Conservation (phyloP, 2,329 filamentous ascomycete species). For the Pestalotiopsis sp. region DNA sequence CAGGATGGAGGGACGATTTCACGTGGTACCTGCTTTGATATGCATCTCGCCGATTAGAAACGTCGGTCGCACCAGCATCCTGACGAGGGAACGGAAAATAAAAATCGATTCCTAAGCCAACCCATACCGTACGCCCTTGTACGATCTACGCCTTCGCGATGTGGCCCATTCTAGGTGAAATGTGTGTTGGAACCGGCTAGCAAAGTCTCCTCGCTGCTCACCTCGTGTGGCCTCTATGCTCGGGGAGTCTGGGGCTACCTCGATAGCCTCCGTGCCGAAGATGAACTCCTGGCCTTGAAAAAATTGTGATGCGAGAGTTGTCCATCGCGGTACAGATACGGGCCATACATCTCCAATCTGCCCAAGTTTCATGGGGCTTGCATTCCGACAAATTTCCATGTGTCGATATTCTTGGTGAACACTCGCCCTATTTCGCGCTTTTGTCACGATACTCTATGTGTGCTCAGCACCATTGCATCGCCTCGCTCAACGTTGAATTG, state of each 20-base stretch:
- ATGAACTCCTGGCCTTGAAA: constrained; percentile 59
- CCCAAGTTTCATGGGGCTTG: neutral
- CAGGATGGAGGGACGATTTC: constrained; percentile 21
- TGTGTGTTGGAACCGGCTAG: constrained; percentile 47
- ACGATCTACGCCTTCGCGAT: neutral
- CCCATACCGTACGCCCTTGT: neutral
- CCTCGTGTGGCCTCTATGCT: constrained; percentile 42
- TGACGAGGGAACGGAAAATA: constrained; percentile 17
- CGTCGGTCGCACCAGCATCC: constrained; percentile 14
- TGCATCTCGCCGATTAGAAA: constrained; percentile 31
- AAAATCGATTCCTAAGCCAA: constrained; percentile 13
- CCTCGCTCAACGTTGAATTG: too few relatives aligned
- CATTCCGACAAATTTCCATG: neutral
- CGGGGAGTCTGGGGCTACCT: constrained; percentile 59
- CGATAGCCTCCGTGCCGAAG: constrained; percentile 63
- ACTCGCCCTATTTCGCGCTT: neutral
- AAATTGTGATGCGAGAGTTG: constrained; percentile 60
- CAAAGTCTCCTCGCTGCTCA: constrained; percentile 56
- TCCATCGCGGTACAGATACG: constrained; percentile 68
- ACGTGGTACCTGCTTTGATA: constrained; percentile 31
- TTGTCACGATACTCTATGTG: neutral
- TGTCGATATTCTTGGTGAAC: neutral
- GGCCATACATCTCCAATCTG: constrained; percentile 51
- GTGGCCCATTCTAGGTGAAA: neutral
- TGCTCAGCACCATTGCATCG: too few relatives aligned